Conservation (phyloP, 2,329 filamentous ascomycete genomes). For the Sclerotinia sclerotiorum region DNA sequence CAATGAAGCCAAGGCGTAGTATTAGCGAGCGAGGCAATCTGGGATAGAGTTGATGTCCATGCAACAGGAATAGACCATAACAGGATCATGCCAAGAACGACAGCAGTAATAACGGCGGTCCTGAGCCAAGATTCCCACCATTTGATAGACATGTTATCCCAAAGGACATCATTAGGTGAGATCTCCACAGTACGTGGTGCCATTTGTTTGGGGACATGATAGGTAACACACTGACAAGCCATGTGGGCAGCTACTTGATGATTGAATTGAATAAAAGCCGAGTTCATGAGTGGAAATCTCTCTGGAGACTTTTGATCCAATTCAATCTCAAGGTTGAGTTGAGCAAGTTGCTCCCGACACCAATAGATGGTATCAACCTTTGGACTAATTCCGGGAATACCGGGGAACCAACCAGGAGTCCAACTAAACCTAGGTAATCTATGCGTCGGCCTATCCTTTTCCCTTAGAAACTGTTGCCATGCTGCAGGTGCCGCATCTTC, state of each 20-base stretch:
- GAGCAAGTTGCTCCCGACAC: slow-evolving; percentile 81
- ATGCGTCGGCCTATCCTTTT: slow-evolving; percentile 82
- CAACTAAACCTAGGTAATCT: slow-evolving; percentile 64
- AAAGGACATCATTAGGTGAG: slow-evolving; percentile 86
- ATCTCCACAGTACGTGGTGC: slow-evolving; percentile 90
- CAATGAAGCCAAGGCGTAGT: slow-evolving; percentile 69
- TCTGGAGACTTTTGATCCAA: slow-evolving; percentile 83
- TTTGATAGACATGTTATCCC: slow-evolving; percentile 94
- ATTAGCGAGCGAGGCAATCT: slow-evolving; percentile 68
- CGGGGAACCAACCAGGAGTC: slow-evolving; percentile 67
- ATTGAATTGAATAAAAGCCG: slow-evolving; percentile 98
- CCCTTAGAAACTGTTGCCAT: slow-evolving; percentile 82
- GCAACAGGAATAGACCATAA: slow-evolving; percentile 90
- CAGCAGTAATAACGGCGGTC: slow-evolving; percentile 60
- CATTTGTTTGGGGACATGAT: slow-evolving; percentile 93
- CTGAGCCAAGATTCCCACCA: slow-evolving; percentile 84
- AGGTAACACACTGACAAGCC: slow-evolving; percentile 89
- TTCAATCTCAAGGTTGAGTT: slow-evolving; percentile 89
- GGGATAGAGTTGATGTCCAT: slow-evolving; percentile 79
- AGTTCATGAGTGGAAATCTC: slow-evolving; percentile 88
- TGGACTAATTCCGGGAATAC: slow-evolving; percentile 74
- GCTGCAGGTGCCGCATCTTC: slow-evolving; percentile 64
- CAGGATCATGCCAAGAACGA: slow-evolving; percentile 74
- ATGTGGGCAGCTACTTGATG: slow-evolving; percentile 97
- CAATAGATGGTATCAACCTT: slow-evolving; percentile 96